phyloP scores from a whole-genome alignment of 352 stramenopile species.

The Globisporangium barbulae region DNA sequence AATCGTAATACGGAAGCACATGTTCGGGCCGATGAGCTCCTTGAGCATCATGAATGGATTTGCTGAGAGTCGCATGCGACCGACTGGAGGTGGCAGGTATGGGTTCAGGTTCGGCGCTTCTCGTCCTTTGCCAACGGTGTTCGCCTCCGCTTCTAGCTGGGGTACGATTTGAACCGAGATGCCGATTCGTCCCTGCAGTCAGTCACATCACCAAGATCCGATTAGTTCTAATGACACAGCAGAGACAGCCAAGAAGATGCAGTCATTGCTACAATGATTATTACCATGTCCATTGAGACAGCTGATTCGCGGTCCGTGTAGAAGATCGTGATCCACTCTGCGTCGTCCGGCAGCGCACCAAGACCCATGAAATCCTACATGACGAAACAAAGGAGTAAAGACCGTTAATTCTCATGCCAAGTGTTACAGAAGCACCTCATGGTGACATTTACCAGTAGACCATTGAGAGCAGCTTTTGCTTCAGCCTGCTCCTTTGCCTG shows the following conservation, averaged over 20 bases:
- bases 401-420: not conserved
- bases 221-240: not conserved
- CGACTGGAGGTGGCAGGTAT: slow-evolving; percentile 85
- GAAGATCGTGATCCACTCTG: slow-evolving; percentile 72
- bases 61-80: slow-evolving; percentile 72
- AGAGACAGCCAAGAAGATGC: not conserved
- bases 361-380: slow-evolving; percentile 67
- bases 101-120: slow-evolving; percentile 89
- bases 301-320: slow-evolving; percentile 71
- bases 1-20: slow-evolving; percentile 49
- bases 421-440: not conserved
- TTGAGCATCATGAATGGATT: slow-evolving; percentile 85
- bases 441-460: slow-evolving; percentile 35
- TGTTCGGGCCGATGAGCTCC: slow-evolving; percentile 61
- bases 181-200: slow-evolving; percentile 41
- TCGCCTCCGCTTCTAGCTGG: slow-evolving; percentile 67
- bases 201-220: not conserved
- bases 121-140: slow-evolving; percentile 76
- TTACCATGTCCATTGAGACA: slow-evolving; percentile 61
- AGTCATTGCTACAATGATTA: not conserved
- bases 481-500: slow-evolving; percentile 54
- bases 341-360: slow-evolving; percentile 67
- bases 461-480: slow-evolving; percentile 52
- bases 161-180: slow-evolving; percentile 82
- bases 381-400: not conserved